Evolutionary conservation across 495 filamentous ascomycete genomes (phyloP), one percentile per base, ranked within the genome.

Genomic region (Sordaria brevicollis): DNA sequence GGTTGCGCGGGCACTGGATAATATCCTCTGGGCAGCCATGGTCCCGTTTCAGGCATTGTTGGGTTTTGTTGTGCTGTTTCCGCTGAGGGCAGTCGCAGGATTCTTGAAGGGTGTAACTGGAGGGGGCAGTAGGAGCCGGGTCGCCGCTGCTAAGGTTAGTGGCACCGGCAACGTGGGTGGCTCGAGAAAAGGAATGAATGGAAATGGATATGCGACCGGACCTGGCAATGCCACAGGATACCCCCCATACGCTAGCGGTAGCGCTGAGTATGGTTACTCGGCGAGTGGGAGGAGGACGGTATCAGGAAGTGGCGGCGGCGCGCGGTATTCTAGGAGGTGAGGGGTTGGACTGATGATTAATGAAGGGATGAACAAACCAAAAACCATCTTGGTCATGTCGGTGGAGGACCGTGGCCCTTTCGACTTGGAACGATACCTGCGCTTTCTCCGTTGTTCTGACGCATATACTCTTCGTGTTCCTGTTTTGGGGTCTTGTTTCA

Each of bases 41-140:
- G 39, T 84, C 1, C 83, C 83, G 7, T 13, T 81, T 15, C 77
- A 81, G 39, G 70, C 77, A 1, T 70, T 73, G 1, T 13, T 74
- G 19, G 67, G 49, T 62, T 31, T 71, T 4, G 65, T 79, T 9
- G 62, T 76, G 25, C 71, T 39, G 15, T 39, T 76, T 54, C 76
- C 78, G 3, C 72, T 79, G 39, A 76, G 74, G 15, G 37, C 66
- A 7, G 49, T 70, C 7, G 21, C 66, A 39, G 34, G 37, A 6
- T 25, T 81, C 9, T 65, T 81, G 49, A 62, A 62, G 49, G 49
- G 49, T 10, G 49, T 62, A 62, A 62, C 49, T 17, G 49, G 49
- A 17, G 49, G 49, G 17, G 33, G 25, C 25, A 62, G 49, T 31
- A 62, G 25, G 6, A 31, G 25, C 49, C 49, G 49, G 49, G 49